Percentiles rank a stretch among this genome's conserved stretches.
Conservation (phyloP, 306 rosid species). For the Corylus heterophylla region DNA sequence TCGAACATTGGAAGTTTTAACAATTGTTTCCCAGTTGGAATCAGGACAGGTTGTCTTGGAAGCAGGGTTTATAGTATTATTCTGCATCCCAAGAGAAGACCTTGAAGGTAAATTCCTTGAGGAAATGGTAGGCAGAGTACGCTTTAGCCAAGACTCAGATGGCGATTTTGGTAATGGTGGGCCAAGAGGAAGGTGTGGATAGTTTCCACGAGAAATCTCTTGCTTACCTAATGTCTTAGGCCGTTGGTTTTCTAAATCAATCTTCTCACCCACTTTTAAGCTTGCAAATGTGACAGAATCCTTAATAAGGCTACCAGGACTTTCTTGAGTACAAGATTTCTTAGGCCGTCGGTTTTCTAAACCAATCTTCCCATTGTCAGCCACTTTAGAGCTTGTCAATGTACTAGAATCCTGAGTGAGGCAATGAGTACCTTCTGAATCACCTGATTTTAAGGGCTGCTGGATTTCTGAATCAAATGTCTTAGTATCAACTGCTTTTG, state of each 20-base stretch:
- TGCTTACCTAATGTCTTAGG: conserved; percentile 20
- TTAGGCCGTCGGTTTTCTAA: conserved; percentile 19
- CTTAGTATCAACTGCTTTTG: conserved; percentile 25
- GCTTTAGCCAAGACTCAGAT: conserved; percentile 92
- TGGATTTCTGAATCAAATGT: conserved; percentile 39
- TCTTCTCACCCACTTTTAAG: conserved; percentile 27
- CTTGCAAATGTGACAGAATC: conserved; percentile 20
- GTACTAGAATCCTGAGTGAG: conserved; percentile 22
- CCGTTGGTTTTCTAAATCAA: conserved; percentile 40
- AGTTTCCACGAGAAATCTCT: conserved; percentile 20
- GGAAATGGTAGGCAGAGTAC: conserved; percentile 63
- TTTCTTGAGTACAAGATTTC: conserved; percentile 26
- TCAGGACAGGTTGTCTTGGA: conserved; percentile 25
- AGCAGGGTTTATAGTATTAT: conserved; percentile 23
- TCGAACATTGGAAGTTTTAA: conserved; percentile 48
- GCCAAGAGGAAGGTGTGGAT: conserved; percentile 42
- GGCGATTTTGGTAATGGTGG: conserved; percentile 85
- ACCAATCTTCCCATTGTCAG: conserved; percentile 19
- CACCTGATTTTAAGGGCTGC: conserved; percentile 18
- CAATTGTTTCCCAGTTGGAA: conserved; percentile 56
- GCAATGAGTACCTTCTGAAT: conserved; percentile 15
- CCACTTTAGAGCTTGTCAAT: conserved; percentile 28
- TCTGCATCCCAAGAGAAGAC: conserved; percentile 37
- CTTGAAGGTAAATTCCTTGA: conserved; percentile 41
- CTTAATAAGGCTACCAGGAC: conserved; percentile 20